Conservation (phyloP, 495 filamentous ascomycete species). For the Penicillium maclennaniae region DNA sequence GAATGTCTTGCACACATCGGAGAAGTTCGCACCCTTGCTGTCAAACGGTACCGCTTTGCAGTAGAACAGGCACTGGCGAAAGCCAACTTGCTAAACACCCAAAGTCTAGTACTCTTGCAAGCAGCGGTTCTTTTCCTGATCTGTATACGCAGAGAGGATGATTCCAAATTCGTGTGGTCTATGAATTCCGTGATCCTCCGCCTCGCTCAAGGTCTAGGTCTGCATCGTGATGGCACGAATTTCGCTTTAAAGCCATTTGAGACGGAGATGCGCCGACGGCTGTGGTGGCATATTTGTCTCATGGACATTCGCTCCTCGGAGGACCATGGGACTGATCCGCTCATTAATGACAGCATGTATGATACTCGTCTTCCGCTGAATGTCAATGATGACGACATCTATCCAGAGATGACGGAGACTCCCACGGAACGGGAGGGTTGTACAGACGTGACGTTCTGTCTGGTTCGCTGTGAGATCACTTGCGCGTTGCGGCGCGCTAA, state of each 20-base stretch:
- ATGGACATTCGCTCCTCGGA: conserved; percentile 76
- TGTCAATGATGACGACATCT: conserved; percentile 75
- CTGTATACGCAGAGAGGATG: conserved; percentile 61
- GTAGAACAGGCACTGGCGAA: conserved; percentile 74
- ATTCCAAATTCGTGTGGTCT: conserved; percentile 64
- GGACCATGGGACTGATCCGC: conserved; percentile 78
- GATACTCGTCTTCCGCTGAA: conserved; percentile 75
- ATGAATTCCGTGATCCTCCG: conserved; percentile 68
- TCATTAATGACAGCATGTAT: conserved; percentile 63
- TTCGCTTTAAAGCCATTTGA: conserved; percentile 74
- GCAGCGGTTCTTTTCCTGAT: conserved; percentile 72
- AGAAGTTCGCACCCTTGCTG: conserved; percentile 38
- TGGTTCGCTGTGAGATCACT: conserved; percentile 64
- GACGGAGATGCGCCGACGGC: conserved; percentile 74
- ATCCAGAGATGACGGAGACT: conserved; percentile 56
- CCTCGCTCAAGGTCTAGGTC: conserved; percentile 74
- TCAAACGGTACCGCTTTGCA: conserved; percentile 71
- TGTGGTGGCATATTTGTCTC: conserved; percentile 81
- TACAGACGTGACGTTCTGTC: conserved; percentile 77
- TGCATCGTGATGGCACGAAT: conserved; percentile 75
- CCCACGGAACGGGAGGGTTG: conserved; percentile 56
- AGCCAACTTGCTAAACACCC: conserved; percentile 69
- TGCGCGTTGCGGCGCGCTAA: conserved; percentile 40
- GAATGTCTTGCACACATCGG: conserved; percentile 36
- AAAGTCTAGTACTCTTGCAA: conserved; percentile 72